phyloP scores from a whole-genome alignment of 2,329 filamentous ascomycete genomes.

The Laburnicola sp. region DNA sequence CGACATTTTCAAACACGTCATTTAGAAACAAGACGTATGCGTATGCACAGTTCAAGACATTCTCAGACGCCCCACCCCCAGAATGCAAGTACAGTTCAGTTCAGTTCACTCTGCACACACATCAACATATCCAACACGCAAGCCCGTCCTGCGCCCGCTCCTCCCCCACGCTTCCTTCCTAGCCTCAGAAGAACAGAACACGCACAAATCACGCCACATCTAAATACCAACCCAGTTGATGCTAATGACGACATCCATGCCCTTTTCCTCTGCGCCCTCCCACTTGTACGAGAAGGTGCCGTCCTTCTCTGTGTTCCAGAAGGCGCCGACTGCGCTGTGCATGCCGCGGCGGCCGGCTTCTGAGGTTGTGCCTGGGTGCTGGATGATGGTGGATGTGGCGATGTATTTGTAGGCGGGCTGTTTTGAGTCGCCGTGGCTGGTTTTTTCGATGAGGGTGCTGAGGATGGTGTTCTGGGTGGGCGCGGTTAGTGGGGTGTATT shows the following conservation, averaged over 20 bases:
- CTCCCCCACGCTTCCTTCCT: too few species aligned
- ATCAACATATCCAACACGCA: too few species aligned
- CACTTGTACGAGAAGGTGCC: slow-evolving; percentile 91
- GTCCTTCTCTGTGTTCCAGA: slow-evolving; percentile 89
- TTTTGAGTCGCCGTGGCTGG: slow-evolving; percentile 58
- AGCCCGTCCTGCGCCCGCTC: too few species aligned
- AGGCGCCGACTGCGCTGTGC: slow-evolving; percentile 83
- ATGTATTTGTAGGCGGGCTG: slow-evolving; percentile 84
- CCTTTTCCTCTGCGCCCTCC: slow-evolving; percentile 59
- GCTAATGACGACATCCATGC: slow-evolving; percentile 56
- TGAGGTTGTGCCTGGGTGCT: slow-evolving; percentile 65
- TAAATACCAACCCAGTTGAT: slow-evolving; percentile 71
- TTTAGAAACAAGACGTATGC: too few species aligned
- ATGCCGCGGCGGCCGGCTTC: slow-evolving; percentile 77
- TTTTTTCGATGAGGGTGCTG: slow-evolving; percentile 75
- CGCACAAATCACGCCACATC: too few species aligned
- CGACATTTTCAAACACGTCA: too few species aligned
- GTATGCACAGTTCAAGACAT: too few species aligned
- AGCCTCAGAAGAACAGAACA: too few species aligned
- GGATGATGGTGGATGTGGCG: slow-evolving; percentile 97
- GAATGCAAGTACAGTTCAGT: too few species aligned
- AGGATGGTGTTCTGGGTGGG: slow-evolving; percentile 69
- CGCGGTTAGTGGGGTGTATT: neutral
- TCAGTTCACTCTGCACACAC: too few species aligned
- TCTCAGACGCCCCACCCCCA: too few species aligned